Conservation (phyloP, 2,329 filamentous ascomycete species). For the Hypoxylon sp. region DNA sequence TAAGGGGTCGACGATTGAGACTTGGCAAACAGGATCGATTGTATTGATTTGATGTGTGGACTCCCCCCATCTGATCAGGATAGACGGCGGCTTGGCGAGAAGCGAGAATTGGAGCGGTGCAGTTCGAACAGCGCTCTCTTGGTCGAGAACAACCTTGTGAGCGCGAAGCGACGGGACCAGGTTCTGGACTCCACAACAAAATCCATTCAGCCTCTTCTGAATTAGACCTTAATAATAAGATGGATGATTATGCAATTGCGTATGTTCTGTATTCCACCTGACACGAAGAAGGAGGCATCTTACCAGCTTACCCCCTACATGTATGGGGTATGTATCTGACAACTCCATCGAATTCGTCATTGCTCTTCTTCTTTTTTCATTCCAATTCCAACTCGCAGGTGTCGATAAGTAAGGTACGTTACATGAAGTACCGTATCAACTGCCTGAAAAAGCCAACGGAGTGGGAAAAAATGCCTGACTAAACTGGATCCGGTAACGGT, state of each 20-base stretch:
- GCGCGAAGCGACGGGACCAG: not conserved
- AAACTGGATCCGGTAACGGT: constrained; percentile 37
- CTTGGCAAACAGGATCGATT: constrained; percentile 43
- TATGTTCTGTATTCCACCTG: not conserved
- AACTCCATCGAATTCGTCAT: constrained; percentile 17
- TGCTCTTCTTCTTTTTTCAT: constrained; percentile 4
- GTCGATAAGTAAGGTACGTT: constrained; percentile 1
- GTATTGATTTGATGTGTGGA: constrained; percentile 39
- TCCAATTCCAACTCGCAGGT: constrained; percentile 7
- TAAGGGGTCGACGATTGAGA: constrained; percentile 36
- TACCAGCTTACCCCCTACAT: not conserved
- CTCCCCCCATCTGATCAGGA: constrained; percentile 32
- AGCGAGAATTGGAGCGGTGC: constrained; percentile 37
- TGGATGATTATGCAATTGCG: not conserved
- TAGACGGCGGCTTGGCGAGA: constrained; percentile 44
- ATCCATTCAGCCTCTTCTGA: constrained; percentile 39
- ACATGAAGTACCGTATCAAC: constrained; percentile 6
- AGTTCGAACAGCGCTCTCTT: not conserved
- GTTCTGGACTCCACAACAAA: constrained; percentile 10
- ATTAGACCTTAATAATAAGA: constrained; percentile 7
- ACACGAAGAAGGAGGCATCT: constrained; percentile 7
- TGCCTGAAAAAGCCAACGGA: constrained; percentile 10
- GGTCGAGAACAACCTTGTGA: not conserved
- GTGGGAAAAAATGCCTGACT: constrained; percentile 11
- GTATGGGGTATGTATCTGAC: not conserved